These are phyloP conservation scores for Gynandropsis gynandra DNA, from an alignment of 345 rosid species.

Conservation along the genomic window DNA sequence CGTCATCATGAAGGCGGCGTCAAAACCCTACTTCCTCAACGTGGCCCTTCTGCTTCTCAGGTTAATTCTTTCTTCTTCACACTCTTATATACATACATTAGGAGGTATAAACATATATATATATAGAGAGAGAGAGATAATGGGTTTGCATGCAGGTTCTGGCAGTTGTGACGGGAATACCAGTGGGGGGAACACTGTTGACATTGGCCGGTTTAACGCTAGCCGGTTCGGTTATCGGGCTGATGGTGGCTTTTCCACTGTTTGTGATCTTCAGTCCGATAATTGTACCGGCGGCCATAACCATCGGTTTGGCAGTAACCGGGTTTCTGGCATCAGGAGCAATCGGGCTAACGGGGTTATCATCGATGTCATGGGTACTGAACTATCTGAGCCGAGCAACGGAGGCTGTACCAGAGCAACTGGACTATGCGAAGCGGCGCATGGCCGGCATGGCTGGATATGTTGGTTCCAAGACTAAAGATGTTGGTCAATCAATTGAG, in stretches of 20 bases:
- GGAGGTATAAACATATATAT: background rate
- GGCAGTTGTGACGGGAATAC: constrained; percentile 44
- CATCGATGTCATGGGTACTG: constrained; percentile 53
- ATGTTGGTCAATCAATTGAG: constrained; percentile 52
- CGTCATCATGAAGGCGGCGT: constrained; percentile 36
- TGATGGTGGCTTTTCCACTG: constrained; percentile 49
- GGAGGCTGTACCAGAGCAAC: constrained; percentile 33
- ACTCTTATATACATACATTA: no score
- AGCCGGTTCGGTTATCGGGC: constrained; percentile 55
- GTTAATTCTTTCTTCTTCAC: constrained; percentile 5
- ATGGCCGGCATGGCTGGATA: constrained; percentile 36
- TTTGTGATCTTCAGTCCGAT: constrained; percentile 74
- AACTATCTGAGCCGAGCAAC: constrained; percentile 31
- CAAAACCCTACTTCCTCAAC: constrained; percentile 17
- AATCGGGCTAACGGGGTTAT: constrained; percentile 61
- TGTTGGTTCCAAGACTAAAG: constrained; percentile 63
- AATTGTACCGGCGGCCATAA: constrained; percentile 59
- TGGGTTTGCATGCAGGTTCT: constrained; percentile 34
- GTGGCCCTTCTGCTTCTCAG: constrained; percentile 50
- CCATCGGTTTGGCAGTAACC: constrained; percentile 42
- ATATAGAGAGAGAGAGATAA: background rate
- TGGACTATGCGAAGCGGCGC: constrained; percentile 46
- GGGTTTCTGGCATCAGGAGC: constrained; percentile 65
- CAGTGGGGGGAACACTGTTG: constrained; percentile 55
- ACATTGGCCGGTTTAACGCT: constrained; percentile 59